Evolutionary conservation across 225 moss, liverwort and hornwort species (phyloP), one percentile per base, ranked within the genome.

Genomic region (Anthoceros angustus): DNA sequence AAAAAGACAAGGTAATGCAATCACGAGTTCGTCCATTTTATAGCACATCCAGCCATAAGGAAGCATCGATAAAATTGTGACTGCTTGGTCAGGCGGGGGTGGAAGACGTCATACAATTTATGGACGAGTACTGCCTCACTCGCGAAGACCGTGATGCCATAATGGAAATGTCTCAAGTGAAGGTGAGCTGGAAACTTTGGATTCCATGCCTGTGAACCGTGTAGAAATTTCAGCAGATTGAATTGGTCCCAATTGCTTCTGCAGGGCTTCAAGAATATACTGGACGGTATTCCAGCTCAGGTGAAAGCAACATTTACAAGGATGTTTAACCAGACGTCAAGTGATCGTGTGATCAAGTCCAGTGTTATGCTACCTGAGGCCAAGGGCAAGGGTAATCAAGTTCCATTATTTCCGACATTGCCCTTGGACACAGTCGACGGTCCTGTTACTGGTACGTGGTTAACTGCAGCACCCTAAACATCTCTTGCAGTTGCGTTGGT

Each of bases 61-160:
- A 32, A 32, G 32, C 32, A 1, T 32, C 32, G 32, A 32, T 32
- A 32, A 32, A 1, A 32, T 32, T 32, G 32, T 12, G 23, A 25
- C 43, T 48, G 15, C 42, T 49, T 21, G 39, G 40, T 50, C 68
- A 68, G 68, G 68, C 55, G 20, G 68, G 68, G 40, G 68, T 68
- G 11, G 68, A 6, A 39, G 38, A 68, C n/a, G 68, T 68, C 9
- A 61, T 68, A 10, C 4, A 40, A 4, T 40, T 40, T 32, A 68
- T 68, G 68, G 68, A 68, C 20, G 49, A 68, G 49, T 68, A 68
- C 68, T 60, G 49, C 68, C 61, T 68, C 55, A 55, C 68, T 39
- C 68, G 68, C 0, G 68, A 68, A 41, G 68, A 68, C 32, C 68
- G 68, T 43, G 68, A 68, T 61, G 8, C 68, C 25, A 48, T 68